Conservation (phyloP, 768 basidiomycete species). For the Lactarius tabidus region DNA sequence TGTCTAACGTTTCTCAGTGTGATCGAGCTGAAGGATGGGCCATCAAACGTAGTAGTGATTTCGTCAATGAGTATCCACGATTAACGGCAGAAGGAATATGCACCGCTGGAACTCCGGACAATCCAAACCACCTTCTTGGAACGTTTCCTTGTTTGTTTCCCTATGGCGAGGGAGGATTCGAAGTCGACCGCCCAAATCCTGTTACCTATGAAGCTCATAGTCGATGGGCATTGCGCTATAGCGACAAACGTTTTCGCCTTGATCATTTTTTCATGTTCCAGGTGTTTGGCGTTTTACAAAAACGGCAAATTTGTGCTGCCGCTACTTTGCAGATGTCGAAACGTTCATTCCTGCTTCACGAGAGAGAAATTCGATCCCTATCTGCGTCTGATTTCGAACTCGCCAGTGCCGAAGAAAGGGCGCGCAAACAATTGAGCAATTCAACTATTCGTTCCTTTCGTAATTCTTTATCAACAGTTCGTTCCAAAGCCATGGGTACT, state of each 20-base stretch:
- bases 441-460: no score
- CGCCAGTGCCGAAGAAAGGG: no score
- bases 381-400: no score
- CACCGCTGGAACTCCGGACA: fast-evolving
- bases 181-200: neutral
- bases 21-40: neutral
- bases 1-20: no score
- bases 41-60: neutral
- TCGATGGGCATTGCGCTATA: neutral
- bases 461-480: no score
- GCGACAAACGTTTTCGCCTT: neutral
- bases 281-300: neutral
- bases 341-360: no score
- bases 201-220: neutral
- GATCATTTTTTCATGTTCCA: neutral
- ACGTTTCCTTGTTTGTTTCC: neutral
- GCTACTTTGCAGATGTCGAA: no score
- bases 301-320: neutral
- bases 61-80: neutral
- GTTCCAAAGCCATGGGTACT: no score
- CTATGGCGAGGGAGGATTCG: neutral
- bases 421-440: no score
- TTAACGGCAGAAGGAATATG: neutral
- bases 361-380: no score
- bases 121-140: neutral